Conservation (phyloP, 164 flowering plant species). For the Chimonanthus salicifolius region DNA sequence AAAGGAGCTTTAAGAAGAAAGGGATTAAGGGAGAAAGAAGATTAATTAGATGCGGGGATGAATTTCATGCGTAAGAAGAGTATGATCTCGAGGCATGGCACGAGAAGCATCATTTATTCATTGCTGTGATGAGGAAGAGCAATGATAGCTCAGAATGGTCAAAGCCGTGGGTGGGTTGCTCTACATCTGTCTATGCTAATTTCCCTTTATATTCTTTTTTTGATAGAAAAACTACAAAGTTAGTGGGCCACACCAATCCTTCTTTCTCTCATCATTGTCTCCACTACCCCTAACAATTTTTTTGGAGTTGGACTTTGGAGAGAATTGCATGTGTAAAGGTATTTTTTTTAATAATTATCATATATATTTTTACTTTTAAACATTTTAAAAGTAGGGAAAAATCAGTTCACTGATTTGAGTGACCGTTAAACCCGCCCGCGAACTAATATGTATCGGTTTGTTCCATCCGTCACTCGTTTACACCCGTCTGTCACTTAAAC, state of each 20-base stretch:
- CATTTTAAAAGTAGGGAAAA: too few relatives aligned
- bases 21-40: not conserved
- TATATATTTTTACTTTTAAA: too few relatives aligned
- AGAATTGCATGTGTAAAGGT: too few relatives aligned
- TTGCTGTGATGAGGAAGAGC: not conserved
- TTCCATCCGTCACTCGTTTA: too few relatives aligned
- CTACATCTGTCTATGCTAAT: not conserved
- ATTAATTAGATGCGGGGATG: not conserved
- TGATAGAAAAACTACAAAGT: not conserved
- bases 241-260: not conserved
- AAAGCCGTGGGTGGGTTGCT: slow-evolving; percentile 3
- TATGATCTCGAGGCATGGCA: not conserved
- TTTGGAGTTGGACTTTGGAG: too few relatives aligned
- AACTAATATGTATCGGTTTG: too few relatives aligned
- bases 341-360: too few relatives aligned
- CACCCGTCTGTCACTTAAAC: too few relatives aligned
- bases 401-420: too few relatives aligned
- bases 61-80: not conserved
- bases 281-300: not conserved
- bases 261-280: not conserved
- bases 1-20: not conserved
- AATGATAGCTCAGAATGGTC: not conserved
- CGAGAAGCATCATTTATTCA: not conserved
- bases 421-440: too few relatives aligned
- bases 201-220: too few relatives aligned